phyloP scores from a whole-genome alignment of 148 eudicot genomes.

The Spergularia bocconei region DNA sequence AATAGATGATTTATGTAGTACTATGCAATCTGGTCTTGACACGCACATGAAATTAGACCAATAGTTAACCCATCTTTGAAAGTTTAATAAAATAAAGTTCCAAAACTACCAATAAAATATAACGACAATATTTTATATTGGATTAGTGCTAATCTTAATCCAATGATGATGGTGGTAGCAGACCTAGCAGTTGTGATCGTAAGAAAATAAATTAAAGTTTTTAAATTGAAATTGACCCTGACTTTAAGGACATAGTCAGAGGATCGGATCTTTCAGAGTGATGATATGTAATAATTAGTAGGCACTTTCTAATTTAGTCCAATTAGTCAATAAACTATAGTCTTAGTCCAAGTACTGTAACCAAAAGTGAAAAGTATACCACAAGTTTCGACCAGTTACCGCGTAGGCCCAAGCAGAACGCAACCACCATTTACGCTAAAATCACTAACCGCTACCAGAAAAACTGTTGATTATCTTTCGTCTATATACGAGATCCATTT shows the following conservation, averaged over 20 bases:
- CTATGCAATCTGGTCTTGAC: neutral
- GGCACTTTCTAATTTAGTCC: constrained; percentile 2
- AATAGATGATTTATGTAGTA: no score
- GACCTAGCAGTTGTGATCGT: constrained; percentile 11
- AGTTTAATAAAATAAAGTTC: neutral
- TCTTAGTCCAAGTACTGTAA: neutral
- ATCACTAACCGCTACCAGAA: no score
- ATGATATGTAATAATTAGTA: constrained; percentile 19
- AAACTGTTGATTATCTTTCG: no score
- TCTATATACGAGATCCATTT: no score
- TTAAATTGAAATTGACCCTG: constrained; percentile 25
- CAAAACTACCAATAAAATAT: no score
- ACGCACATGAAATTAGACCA: neutral
- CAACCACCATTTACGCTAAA: no score
- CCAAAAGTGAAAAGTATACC: neutral
- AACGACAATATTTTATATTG: no score
- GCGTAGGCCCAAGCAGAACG: neutral
- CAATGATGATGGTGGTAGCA: constrained; percentile 1
- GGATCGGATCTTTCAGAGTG: constrained; percentile 18
- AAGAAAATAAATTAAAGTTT: constrained; percentile 9
- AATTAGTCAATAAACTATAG: constrained; percentile 4
- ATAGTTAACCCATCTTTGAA: neutral
- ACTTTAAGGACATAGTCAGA: constrained; percentile 19
- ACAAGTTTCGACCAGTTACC: neutral
- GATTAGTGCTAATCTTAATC: neutral